Conservation (phyloP, 2,329 filamentous ascomycete species). For the Hymenoscyphus fraxineus region DNA sequence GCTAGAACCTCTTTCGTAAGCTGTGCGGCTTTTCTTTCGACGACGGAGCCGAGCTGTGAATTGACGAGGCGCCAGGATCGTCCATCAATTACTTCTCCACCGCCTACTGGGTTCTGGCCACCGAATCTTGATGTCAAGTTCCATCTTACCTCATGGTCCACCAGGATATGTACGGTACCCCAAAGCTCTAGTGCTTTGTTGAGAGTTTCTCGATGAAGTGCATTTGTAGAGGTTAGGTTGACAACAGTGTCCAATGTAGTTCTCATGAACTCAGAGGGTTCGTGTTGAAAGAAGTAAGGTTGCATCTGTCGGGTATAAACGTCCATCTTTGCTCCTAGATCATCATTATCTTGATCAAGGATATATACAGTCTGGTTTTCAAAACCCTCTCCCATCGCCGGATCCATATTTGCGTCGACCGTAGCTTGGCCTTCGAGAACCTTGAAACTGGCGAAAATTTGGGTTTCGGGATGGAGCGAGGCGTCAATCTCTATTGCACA, state of each 20-base stretch:
- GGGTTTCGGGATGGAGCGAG: conserved; percentile 54
- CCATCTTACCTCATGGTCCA: conserved; percentile 62
- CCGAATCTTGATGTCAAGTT: conserved; percentile 31
- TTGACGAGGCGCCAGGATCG: conserved; percentile 54
- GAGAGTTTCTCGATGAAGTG: conserved; percentile 45
- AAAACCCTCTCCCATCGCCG: conserved; percentile 34
- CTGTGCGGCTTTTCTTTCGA: conserved; percentile 58
- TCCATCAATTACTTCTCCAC: conserved; percentile 23
- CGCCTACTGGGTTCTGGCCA: conserved; percentile 17
- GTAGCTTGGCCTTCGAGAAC: conserved; percentile 27
- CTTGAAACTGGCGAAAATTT: conserved; percentile 33
- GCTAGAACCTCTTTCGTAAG: conserved; percentile 57
- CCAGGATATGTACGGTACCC: conserved; percentile 58
- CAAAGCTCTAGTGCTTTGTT: conserved; percentile 59
- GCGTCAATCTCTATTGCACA: conserved; percentile 46
- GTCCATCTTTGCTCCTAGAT: conserved; percentile 56
- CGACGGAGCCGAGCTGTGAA: conserved; percentile 61
- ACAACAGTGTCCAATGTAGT: conserved; percentile 51
- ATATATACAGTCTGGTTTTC: conserved; percentile 42
- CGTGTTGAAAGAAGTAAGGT: conserved; percentile 54
- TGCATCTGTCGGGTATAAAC: conserved; percentile 57
- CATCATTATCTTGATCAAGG: conserved; percentile 59
- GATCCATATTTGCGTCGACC: conserved; percentile 36
- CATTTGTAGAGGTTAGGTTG: conserved; percentile 43
- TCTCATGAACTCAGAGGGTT: conserved; percentile 58